Conservation (phyloP, 2,329 filamentous ascomycete genomes). For the Thelonectria olida region DNA sequence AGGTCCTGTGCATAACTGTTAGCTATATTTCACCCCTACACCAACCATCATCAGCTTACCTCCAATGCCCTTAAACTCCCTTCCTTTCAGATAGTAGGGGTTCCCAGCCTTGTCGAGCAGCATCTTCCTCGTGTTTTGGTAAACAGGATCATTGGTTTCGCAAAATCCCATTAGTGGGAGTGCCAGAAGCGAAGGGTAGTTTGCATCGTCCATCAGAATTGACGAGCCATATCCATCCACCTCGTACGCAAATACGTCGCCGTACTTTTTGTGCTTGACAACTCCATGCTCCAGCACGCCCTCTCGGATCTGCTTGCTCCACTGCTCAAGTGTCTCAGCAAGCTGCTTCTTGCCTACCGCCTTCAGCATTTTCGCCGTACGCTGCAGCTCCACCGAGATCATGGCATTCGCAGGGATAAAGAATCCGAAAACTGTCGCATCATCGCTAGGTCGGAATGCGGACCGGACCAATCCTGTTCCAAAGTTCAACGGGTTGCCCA, state of each 20-base stretch:
- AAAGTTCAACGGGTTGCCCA: constrained; percentile 89
- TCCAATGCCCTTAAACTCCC: constrained; percentile 86
- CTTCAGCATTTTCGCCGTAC: constrained; percentile 75
- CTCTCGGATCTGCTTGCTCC: constrained; percentile 71
- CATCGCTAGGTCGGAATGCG: constrained; percentile 93
- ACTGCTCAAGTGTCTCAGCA: constrained; percentile 64
- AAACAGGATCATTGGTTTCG: constrained; percentile 70
- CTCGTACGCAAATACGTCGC: constrained; percentile 85
- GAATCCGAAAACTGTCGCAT: constrained; percentile 92
- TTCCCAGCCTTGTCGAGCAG: constrained; percentile 80
- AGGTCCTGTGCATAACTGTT: constrained; percentile 54
- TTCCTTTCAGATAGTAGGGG: constrained; percentile 85
- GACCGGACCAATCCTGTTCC: constrained; percentile 89
- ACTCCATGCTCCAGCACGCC: constrained; percentile 89
- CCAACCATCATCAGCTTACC: constrained; percentile 59
- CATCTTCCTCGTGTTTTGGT: constrained; percentile 86
- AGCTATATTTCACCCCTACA: background rate
- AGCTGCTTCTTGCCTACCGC: constrained; percentile 64
- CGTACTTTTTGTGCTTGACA: constrained; percentile 77
- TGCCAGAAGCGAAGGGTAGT: constrained; percentile 82
- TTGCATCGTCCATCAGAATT: constrained; percentile 90
- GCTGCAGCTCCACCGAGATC: constrained; percentile 89
- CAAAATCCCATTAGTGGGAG: constrained; percentile 83
- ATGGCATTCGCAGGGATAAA: constrained; percentile 96
- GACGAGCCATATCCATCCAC: constrained; percentile 86